Conservation (phyloP, 257 asterid species). For the Nicotiana sylvestris region DNA sequence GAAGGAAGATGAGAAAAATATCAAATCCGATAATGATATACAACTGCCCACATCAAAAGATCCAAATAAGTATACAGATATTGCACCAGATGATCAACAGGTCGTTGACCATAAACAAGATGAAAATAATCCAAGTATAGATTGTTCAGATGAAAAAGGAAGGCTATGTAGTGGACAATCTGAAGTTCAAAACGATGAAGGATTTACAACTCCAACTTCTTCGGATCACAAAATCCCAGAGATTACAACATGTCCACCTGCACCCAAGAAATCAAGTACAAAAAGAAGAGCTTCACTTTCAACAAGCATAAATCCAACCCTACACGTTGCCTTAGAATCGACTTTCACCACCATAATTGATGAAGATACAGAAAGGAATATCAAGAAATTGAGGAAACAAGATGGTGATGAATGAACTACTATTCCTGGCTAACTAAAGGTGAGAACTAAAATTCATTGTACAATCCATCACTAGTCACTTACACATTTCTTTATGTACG, state of each 20-base stretch:
- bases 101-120: neutral
- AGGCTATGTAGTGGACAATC: neutral
- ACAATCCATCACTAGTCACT: neutral
- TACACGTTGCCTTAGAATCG: conserved; percentile 29
- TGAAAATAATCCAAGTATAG: neutral
- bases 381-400: conserved; percentile 40
- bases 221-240: conserved; percentile 48
- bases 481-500: neutral
- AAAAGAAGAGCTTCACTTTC: conserved; percentile 35
- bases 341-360: neutral
- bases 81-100: neutral
- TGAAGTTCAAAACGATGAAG: conserved; percentile 18
- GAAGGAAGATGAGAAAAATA: neutral
- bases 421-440: neutral
- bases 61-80: neutral
- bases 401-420: conserved; percentile 14
- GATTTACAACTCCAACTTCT: conserved; percentile 66
- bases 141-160: conserved; percentile 5
- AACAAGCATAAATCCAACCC: conserved; percentile 16
- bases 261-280: conserved; percentile 43
- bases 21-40: neutral
- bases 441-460: neutral
- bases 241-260: conserved; percentile 54
- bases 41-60: neutral
- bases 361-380: conserved; percentile 19